These are phyloP conservation scores for Ceratocystis variospora DNA, from an alignment of 2,329 filamentous ascomycete genomes.

Conservation along the genomic window DNA sequence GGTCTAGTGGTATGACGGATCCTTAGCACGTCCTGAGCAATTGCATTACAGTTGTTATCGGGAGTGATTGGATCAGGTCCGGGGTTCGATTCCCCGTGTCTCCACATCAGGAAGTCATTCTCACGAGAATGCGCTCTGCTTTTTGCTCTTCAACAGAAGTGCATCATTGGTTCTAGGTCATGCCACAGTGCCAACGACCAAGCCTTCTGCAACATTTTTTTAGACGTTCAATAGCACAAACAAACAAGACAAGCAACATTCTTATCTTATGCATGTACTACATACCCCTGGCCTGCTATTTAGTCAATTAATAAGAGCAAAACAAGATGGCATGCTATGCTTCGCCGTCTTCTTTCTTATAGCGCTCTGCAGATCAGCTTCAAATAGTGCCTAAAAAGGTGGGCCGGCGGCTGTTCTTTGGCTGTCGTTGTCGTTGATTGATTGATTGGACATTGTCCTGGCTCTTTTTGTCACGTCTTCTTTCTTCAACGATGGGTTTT, in stretches of 20 bases:
- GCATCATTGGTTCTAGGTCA: too few species aligned
- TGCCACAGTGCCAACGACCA: too few species aligned
- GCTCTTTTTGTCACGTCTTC: neutral
- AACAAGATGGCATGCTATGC: too few species aligned
- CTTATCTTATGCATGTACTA: too few species aligned
- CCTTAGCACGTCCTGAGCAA: conserved; percentile 13
- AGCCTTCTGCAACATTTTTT: too few species aligned
- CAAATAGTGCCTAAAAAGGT: neutral
- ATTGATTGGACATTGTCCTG: neutral
- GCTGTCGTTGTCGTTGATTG: neutral
- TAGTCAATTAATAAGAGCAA: too few species aligned
- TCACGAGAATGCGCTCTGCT: neutral
- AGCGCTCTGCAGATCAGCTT: too few species aligned
- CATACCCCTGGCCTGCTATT: too few species aligned
- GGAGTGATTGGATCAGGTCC: conserved; percentile 18
- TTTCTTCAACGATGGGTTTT: neutral
- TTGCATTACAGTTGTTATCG: neutral
- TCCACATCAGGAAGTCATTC: neutral
- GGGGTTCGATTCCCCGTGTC: conserved; percentile 20
- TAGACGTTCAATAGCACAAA: too few species aligned
- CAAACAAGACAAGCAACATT: too few species aligned
- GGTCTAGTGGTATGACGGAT: conserved; percentile 19
- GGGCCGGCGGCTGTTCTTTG: neutral
- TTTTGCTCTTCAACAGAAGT: neutral
- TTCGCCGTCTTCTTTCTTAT: too few species aligned